phyloP scores from a whole-genome alignment of 2,329 filamentous ascomycete species.

The Apiospora phragmitis region DNA sequence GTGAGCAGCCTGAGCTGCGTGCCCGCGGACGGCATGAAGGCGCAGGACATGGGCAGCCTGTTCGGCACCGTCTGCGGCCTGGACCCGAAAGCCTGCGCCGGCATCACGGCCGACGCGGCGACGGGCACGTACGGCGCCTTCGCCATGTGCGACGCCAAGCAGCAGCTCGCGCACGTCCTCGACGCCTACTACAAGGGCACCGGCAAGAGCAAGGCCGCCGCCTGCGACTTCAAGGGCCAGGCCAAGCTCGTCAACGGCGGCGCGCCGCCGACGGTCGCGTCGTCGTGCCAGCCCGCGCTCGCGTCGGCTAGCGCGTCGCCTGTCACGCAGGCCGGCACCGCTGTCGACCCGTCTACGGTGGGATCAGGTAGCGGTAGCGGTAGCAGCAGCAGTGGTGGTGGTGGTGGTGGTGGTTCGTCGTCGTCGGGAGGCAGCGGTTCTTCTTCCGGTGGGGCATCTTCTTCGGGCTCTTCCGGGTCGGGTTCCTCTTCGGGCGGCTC shows the following conservation, averaged over 20 bases:
- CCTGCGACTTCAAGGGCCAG: slow-evolving; percentile 57
- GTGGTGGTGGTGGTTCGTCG: not conserved
- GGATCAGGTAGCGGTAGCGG: not conserved
- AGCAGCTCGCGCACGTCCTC: slow-evolving; percentile 58
- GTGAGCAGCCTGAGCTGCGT: slow-evolving; percentile 61
- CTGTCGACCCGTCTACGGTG: not conserved
- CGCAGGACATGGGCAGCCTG: slow-evolving; percentile 51
- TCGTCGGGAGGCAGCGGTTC: not conserved
- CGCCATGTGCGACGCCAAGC: slow-evolving; percentile 57
- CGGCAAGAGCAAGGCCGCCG: slow-evolving; percentile 39
- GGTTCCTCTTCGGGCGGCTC: not conserved
- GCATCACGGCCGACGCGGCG: slow-evolving; percentile 53
- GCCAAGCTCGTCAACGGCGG: slow-evolving; percentile 39
- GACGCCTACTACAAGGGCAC: slow-evolving; percentile 55
- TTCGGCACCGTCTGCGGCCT: slow-evolving; percentile 36
- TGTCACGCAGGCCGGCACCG: not conserved
- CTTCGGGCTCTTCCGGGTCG: not conserved
- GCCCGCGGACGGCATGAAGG: slow-evolving; percentile 49
- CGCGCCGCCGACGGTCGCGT: slow-evolving; percentile 18
- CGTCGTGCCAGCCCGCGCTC: slow-evolving; percentile 5
- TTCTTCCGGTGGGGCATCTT: not conserved
- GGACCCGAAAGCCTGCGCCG: slow-evolving; percentile 47
- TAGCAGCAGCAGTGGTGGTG: not conserved
- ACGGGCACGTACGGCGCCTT: slow-evolving; percentile 58
- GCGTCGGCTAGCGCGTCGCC: not conserved